Conservation (phyloP, 805 yeast genomes). For the Tetrapisispora namnaoensis region DNA sequence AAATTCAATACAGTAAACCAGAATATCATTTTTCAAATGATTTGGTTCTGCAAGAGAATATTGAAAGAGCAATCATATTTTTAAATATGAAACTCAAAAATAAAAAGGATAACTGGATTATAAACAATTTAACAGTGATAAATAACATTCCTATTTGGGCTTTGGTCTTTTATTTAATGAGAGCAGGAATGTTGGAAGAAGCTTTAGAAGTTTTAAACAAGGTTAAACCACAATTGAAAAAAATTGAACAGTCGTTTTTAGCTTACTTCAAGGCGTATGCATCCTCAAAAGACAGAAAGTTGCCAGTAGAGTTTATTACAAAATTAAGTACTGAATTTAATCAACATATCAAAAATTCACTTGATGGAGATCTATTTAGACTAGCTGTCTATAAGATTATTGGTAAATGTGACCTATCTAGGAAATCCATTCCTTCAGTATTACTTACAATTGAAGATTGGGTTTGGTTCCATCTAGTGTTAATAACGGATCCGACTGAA, state of each 20-base stretch:
- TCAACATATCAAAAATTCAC: constrained; percentile 62
- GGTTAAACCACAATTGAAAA: constrained; percentile 64
- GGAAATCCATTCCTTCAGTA: constrained; percentile 59
- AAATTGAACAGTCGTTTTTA: constrained; percentile 78
- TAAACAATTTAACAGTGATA: constrained; percentile 49
- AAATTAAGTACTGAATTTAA: constrained; percentile 72
- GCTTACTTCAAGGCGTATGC: constrained; percentile 64
- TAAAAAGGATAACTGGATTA: constrained; percentile 39
- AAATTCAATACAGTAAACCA: constrained; percentile 7
- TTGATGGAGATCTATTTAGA: constrained; percentile 76
- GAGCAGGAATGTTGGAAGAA: constrained; percentile 75
- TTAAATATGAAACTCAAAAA: constrained; percentile 38
- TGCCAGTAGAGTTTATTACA: constrained; percentile 59
- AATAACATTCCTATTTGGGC: constrained; percentile 96
- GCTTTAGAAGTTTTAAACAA: constrained; percentile 60
- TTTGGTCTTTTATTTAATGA: constrained; percentile 65
- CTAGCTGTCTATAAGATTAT: constrained; percentile 83
- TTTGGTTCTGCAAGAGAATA: constrained; percentile 59
- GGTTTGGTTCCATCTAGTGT: constrained; percentile 86
- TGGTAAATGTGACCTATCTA: constrained; percentile 76
- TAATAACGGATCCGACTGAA: constrained; percentile 50
- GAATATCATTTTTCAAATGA: not conserved
- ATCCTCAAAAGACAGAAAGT: constrained; percentile 40
- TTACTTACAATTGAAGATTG: constrained; percentile 84
- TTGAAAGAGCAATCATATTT: constrained; percentile 61